Conservation (phyloP, 2,329 filamentous ascomycete species). For the Aspergillus fijiensis region DNA sequence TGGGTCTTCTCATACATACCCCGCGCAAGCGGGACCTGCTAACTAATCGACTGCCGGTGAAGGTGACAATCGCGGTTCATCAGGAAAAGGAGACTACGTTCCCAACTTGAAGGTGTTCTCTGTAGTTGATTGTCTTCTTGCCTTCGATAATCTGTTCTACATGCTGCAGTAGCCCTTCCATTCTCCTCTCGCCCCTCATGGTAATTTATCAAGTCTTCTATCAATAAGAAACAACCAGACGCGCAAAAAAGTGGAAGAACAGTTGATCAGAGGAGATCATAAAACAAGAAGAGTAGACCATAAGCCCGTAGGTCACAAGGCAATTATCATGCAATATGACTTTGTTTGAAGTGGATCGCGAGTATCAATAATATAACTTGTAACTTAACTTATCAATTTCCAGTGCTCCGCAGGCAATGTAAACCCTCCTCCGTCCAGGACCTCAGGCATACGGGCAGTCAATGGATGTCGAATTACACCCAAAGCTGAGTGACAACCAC, state of each 20-base stretch:
- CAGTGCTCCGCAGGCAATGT: neutral
- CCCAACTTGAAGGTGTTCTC: too few relatives aligned
- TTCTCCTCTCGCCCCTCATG: too few relatives aligned
- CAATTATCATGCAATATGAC: slow-evolving; percentile 6
- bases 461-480: neutral
- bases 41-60: slow-evolving; percentile 26
- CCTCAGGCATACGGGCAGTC: neutral
- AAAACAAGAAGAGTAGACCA: too few relatives aligned
- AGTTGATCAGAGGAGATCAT: neutral
- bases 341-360: slow-evolving; percentile 5
- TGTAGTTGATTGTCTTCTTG: too few relatives aligned
- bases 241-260: neutral
- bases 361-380: slow-evolving; percentile 10
- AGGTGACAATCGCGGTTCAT: slow-evolving; percentile 1
- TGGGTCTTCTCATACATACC: slow-evolving; percentile 19
- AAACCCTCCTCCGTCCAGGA: neutral
- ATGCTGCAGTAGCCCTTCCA: too few relatives aligned
- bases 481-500: neutral
- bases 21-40: slow-evolving; percentile 30
- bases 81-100: neutral
- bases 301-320: slow-evolving; percentile 6
- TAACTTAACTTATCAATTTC: slow-evolving; percentile 4
- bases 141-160: too few relatives aligned
- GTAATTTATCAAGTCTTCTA: too few relatives aligned
- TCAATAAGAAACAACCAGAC: too few relatives aligned